phyloP scores from a whole-genome alignment of 2,329 filamentous ascomycete genomes.

The Juglanconis juglandina region DNA sequence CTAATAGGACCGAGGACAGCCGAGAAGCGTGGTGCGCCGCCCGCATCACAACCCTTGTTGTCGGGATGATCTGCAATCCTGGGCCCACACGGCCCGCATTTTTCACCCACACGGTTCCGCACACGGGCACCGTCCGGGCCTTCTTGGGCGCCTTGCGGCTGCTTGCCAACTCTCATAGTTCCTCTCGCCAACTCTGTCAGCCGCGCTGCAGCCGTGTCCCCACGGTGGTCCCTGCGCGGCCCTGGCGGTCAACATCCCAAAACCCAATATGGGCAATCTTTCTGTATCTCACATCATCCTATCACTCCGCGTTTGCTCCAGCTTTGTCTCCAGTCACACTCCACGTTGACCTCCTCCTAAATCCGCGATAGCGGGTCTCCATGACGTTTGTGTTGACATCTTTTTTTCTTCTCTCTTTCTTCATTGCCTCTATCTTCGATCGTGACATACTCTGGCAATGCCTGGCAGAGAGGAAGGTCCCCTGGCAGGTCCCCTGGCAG shows the following conservation, averaged over 20 bases:
- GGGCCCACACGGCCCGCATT: slow-evolving; percentile 5
- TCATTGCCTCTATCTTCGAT: slow-evolving; percentile 10
- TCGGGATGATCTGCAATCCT: slow-evolving; percentile 14
- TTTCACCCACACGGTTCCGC: slow-evolving; percentile 8
- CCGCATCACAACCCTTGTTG: not conserved
- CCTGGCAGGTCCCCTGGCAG: slow-evolving; percentile 7
- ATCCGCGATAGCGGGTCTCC: slow-evolving; percentile 16
- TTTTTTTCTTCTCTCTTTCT: not conserved
- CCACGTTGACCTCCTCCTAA: slow-evolving; percentile 15
- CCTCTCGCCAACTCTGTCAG: not conserved
- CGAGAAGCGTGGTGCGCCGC: not conserved
- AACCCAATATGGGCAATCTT: not conserved
- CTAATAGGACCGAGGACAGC: not conserved
- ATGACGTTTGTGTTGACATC: slow-evolving; percentile 19
- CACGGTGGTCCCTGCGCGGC: not conserved
- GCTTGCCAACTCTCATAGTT: not conserved
- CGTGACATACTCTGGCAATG: slow-evolving; percentile 2
- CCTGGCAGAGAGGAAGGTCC: slow-evolving; percentile 3
- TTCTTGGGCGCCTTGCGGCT: slow-evolving; percentile 4
- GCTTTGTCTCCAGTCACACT: slow-evolving; percentile 14
- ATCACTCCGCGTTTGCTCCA: slow-evolving; percentile 18
- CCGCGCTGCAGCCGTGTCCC: not conserved
- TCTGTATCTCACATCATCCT: slow-evolving; percentile 11
- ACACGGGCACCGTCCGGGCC: slow-evolving; percentile 17
- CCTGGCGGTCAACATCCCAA: slow-evolving; percentile 2